Evolutionary conservation across 345 rosid species (phyloP).

Genomic region (Hibiscus trionum): DNA sequence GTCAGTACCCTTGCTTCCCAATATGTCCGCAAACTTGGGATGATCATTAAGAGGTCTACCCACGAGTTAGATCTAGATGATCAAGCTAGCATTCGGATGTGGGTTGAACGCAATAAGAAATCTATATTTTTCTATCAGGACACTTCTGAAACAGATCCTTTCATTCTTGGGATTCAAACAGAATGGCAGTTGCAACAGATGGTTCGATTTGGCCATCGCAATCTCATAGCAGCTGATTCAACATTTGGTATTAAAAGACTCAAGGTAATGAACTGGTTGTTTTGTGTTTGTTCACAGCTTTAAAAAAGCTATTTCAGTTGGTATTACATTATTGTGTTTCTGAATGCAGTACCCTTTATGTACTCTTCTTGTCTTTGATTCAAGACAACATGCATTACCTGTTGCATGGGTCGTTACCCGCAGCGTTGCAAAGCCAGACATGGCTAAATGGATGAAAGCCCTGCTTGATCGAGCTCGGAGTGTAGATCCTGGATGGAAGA

Average conservation of each 20-base stretch:
- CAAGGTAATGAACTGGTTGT: conserved; percentile 39
- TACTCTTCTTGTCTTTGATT: conserved; percentile 85
- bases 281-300: background rate
- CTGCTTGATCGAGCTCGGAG: conserved; percentile 53
- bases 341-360: conserved; percentile 72
- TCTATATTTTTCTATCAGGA: conserved; percentile 83
- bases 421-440: conserved; percentile 71
- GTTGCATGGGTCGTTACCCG: conserved; percentile 86
- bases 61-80: conserved; percentile 93
- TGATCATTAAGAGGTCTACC: conserved; percentile 80
- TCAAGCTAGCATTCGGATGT: conserved; percentile 79
- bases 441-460: conserved; percentile 82
- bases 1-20: conserved; percentile 74
- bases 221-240: conserved; percentile 76
- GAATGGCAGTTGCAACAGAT: conserved; percentile 95
- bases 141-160: conserved; percentile 62
- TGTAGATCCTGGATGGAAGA: conserved; percentile 65
- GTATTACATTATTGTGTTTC: conserved; percentile 13
- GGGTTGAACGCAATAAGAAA: conserved; percentile 88
- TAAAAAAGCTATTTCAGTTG: background rate
- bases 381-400: conserved; percentile 89
- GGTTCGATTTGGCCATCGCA: conserved; percentile 81
- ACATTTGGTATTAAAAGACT: conserved; percentile 88
- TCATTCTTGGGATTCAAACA: conserved; percentile 84
- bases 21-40: conserved; percentile 88